These are phyloP conservation scores for Raphanus raphanistrum DNA, from an alignment of 345 rosid genomes.

Conservation along the genomic window DNA sequence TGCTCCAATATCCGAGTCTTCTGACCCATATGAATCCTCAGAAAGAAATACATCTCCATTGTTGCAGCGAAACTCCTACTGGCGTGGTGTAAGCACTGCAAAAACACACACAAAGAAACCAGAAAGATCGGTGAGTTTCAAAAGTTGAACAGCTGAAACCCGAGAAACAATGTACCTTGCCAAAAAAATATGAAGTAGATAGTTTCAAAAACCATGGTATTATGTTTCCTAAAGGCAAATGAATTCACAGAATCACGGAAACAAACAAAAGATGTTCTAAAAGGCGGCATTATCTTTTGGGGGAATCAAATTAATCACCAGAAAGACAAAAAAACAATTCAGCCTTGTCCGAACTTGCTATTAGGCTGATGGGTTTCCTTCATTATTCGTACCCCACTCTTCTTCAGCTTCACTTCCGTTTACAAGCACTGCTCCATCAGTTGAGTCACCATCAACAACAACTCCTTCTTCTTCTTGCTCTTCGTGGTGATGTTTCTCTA, in stretches of 20 bases:
- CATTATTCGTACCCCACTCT: constrained; percentile 99
- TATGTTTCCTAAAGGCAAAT: constrained; percentile 21
- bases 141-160: neutral
- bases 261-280: constrained; percentile 19
- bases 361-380: constrained; percentile 94
- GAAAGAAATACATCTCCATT: neutral
- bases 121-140: constrained; percentile 5
- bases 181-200: neutral
- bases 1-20: neutral
- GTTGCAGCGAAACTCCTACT: constrained; percentile 42
- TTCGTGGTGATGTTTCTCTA: constrained; percentile 44
- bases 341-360: constrained; percentile 77
- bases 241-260: neutral
- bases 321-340: constrained; percentile 66
- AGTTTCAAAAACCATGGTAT: neutral
- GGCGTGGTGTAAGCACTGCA: constrained; percentile 71
- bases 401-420: constrained; percentile 91
- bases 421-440: constrained; percentile 86
- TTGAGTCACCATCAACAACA: constrained; percentile 81
- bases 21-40: neutral
- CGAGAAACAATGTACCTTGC: neutral
- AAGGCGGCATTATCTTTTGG: constrained; percentile 50
- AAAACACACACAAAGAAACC: constrained; percentile 10
- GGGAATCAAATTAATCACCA: constrained; percentile 89
- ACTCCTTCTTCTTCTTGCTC: constrained; percentile 60